Percentiles rank a stretch among this genome's conserved stretches.
Conservation (phyloP, 2,329 filamentous ascomycete genomes). For the Aspergillus phoenicis region DNA sequence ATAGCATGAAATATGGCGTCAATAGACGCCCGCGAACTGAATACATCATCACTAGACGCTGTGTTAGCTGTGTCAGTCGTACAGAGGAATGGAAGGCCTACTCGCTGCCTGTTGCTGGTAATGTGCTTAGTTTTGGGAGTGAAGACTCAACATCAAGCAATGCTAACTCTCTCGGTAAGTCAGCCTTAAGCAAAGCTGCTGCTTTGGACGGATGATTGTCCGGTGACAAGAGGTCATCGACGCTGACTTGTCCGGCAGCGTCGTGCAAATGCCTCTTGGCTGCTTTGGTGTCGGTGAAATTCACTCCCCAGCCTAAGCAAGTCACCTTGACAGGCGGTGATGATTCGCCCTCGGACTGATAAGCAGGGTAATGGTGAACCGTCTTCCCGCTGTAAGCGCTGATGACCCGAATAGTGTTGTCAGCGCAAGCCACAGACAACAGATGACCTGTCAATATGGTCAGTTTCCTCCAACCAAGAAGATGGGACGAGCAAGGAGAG, state of each 20-base stretch:
- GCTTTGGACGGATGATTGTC: slow-evolving; percentile 41
- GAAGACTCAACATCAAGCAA: slow-evolving; percentile 75
- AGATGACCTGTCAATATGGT: slow-evolving; percentile 54
- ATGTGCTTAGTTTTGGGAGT: slow-evolving; percentile 72
- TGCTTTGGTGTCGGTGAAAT: slow-evolving; percentile 55
- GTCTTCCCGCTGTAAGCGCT: slow-evolving; percentile 80
- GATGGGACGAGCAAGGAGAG: background rate
- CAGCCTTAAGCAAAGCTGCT: slow-evolving; percentile 44
- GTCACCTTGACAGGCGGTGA: slow-evolving; percentile 36
- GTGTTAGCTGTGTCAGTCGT: background rate
- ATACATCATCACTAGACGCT: slow-evolving; percentile 56
- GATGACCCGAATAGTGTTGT: slow-evolving; percentile 75
- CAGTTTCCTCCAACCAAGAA: background rate
- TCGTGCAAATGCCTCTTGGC: slow-evolving; percentile 47
- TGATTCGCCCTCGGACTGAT: slow-evolving; percentile 22
- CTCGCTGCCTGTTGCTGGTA: slow-evolving; percentile 68
- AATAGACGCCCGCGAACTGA: slow-evolving; percentile 69
- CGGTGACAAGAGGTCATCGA: slow-evolving; percentile 48
- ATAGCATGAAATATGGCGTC: slow-evolving; percentile 69
- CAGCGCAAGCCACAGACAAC: slow-evolving; percentile 80
- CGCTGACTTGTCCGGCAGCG: slow-evolving; percentile 35
- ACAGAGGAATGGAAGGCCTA: slow-evolving; percentile 19
- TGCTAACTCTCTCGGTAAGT: slow-evolving; percentile 73
- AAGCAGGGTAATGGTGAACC: slow-evolving; percentile 66
- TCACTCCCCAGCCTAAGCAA: slow-evolving; percentile 58